These are phyloP conservation scores for Penicillium capsulatum DNA, from an alignment of 2,329 filamentous ascomycete genomes.

Conservation along the genomic window DNA sequence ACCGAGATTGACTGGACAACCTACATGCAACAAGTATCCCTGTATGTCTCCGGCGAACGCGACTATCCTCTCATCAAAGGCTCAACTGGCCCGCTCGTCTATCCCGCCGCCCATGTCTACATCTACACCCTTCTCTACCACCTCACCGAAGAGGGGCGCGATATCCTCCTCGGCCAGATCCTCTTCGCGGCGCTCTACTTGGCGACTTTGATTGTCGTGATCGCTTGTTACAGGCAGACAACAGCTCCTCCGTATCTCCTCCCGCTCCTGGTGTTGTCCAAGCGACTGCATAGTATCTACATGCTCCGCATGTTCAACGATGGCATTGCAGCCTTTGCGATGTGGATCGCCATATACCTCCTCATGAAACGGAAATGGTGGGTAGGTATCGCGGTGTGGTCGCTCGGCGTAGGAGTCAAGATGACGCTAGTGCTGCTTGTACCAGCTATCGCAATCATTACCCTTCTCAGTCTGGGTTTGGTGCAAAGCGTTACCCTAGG, in stretches of 20 bases:
- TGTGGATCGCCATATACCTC: constrained; percentile 75
- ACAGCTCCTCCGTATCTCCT: constrained; percentile 74
- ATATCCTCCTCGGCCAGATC: constrained; percentile 77
- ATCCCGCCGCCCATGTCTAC: constrained; percentile 91
- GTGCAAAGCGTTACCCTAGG: constrained; percentile 62
- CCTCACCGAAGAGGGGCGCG: constrained; percentile 67
- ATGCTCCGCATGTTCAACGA: constrained; percentile 94
- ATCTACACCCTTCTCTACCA: constrained; percentile 76
- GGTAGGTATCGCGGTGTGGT: constrained; percentile 67
- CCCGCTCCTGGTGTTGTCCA: constrained; percentile 79
- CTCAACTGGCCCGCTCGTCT: constrained; percentile 87
- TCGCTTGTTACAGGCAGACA: constrained; percentile 65
- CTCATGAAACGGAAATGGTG: constrained; percentile 74
- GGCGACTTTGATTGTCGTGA: constrained; percentile 67
- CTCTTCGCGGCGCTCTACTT: constrained; percentile 80
- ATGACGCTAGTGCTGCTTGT: constrained; percentile 84
- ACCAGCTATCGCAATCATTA: constrained; percentile 71
- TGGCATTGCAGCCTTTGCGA: constrained; percentile 76
- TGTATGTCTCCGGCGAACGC: constrained; percentile 77
- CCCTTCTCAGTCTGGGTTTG: constrained; percentile 70
- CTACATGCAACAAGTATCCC: constrained; percentile 89
- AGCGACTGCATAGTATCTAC: constrained; percentile 90
- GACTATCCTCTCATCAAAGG: constrained; percentile 84
- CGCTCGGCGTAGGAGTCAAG: constrained; percentile 81
- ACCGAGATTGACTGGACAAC: constrained; percentile 98